These are phyloP conservation scores for Somion occarium DNA, from an alignment of 1,284 basidiomycete species.

Conservation along the genomic window DNA sequence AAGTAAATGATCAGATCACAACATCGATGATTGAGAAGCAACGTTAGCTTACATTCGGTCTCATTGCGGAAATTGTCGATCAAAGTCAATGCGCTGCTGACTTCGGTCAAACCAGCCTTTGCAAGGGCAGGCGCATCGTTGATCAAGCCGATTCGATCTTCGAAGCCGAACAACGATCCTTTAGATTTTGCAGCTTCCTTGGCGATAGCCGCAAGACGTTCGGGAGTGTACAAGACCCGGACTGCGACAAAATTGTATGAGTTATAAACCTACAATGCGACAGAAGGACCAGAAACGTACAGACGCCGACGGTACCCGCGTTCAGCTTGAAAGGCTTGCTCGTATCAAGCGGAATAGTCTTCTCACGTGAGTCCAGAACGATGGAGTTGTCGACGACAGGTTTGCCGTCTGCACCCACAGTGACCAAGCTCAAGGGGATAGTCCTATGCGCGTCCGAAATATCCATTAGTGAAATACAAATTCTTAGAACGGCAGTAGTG, in stretches of 20 bases:
- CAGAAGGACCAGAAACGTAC: slow-evolving; percentile 41
- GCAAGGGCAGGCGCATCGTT: slow-evolving; percentile 80
- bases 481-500: slow-evolving; percentile 1
- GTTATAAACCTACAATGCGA: slow-evolving; percentile 1
- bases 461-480: neutral
- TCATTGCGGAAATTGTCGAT: slow-evolving; percentile 67
- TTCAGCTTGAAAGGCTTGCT: slow-evolving; percentile 84
- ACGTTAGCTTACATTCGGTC: slow-evolving; percentile 67
- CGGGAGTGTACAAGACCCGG: slow-evolving; percentile 85
- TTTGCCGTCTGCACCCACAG: slow-evolving; percentile 56
- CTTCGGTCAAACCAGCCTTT: slow-evolving; percentile 73
- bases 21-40: slow-evolving; percentile 24
- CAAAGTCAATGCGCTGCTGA: slow-evolving; percentile 75
- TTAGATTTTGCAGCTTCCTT: slow-evolving; percentile 63
- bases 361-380: slow-evolving; percentile 71
- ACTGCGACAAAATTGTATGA: slow-evolving; percentile 52
- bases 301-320: slow-evolving; percentile 86
- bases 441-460: slow-evolving; percentile 32
- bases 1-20: neutral
- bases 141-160: slow-evolving; percentile 86
- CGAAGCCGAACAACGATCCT: slow-evolving; percentile 66
- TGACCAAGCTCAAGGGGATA: slow-evolving; percentile 78
- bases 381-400: slow-evolving; percentile 57
- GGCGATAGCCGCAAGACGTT: slow-evolving; percentile 77
- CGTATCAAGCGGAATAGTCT: slow-evolving; percentile 63